Conservation (phyloP, 2,329 filamentous ascomycete genomes). For the Raffaelea ambrosiae region DNA sequence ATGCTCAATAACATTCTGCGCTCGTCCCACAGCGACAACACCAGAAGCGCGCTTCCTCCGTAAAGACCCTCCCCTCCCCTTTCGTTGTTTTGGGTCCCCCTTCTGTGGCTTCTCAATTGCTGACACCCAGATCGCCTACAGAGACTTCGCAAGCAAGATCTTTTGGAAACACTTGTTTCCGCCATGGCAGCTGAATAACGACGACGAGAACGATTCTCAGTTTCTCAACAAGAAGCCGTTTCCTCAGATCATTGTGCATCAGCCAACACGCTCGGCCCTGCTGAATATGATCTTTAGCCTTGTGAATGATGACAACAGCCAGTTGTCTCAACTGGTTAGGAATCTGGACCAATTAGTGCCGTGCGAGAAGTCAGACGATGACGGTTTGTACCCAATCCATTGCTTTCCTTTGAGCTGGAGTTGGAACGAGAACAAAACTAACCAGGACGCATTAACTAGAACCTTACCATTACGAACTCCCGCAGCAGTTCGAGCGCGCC, state of each 20-base stretch:
- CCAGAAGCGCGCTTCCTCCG: conserved; percentile 6
- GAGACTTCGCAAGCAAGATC: conserved; percentile 34
- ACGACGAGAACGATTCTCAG: conserved; percentile 8
- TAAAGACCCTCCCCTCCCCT: neutral
- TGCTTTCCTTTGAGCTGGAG: neutral
- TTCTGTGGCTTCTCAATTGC: neutral
- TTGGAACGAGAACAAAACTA: neutral
- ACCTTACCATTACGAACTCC: conserved; percentile 53
- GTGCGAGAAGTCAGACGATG: conserved; percentile 31
- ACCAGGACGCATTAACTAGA: neutral
- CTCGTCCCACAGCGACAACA: conserved; percentile 6
- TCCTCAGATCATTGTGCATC: conserved; percentile 39
- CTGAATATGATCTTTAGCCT: conserved; percentile 52
- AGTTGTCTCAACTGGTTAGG: conserved; percentile 43
- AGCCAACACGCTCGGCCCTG: conserved; percentile 47
- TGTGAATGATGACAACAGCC: conserved; percentile 39
- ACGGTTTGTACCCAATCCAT: conserved; percentile 22
- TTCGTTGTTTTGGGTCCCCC: neutral
- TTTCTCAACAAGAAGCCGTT: conserved; percentile 14
- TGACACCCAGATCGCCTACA: conserved; percentile 7
- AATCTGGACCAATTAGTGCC: conserved; percentile 42
- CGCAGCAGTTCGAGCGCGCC: conserved; percentile 53
- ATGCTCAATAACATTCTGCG: conserved; percentile 23
- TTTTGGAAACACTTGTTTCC: conserved; percentile 63
- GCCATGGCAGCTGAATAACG: conserved; percentile 22